Base-by-base conservation (phyloP, 768 basidiomycete species). In the Tricholomella constricta region DNA sequence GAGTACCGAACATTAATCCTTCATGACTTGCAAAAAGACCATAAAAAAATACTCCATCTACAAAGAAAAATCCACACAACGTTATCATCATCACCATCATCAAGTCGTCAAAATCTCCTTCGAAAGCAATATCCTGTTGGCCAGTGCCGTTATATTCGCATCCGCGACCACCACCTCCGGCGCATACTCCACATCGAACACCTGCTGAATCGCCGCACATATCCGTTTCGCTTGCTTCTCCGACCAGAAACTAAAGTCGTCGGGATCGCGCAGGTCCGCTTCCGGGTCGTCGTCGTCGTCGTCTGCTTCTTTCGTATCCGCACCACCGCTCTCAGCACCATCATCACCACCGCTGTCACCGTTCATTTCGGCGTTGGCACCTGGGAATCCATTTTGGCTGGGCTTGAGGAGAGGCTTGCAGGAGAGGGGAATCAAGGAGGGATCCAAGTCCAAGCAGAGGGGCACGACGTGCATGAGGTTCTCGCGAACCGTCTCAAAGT, bases 171-270 rank as follows among this genome's bases (percentile, higher is more conserved):
- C 79, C 32, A 99, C 94, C 63, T 96, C 92, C 20, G 86, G 82
- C 8, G 86, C 87, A 66, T 94, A 88, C 64, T 98, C 95, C 35
- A 98, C 88, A 22, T 79, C 84, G 69, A 97, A 98, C 26, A 88
- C 82, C 66, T 91, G 83, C 60, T 89, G 75, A 52, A 96, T 84
- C 23, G 84, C 86, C 17, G 75, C 71, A 46, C 88, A 88, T 59
- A 99, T 98, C 48, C 92, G 83, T 70, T 86, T 88, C 51, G 96
- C 97, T 68, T 99, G 96, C 37, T 77, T 75, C 61, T 89, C 87
- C 1, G 88, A 88, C 92, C 94, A 96, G 73, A 99, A 94, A 41
- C 83, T 81, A 69, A 99, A 98, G 71, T 98, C 95, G 64, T 98
- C 95, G 1, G 86, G 84, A 62, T 95, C 91, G 40, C 78, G 83